phyloP scores from a whole-genome alignment of 1,139 yeast species.

The Sugiyamaella sp. region DNA sequence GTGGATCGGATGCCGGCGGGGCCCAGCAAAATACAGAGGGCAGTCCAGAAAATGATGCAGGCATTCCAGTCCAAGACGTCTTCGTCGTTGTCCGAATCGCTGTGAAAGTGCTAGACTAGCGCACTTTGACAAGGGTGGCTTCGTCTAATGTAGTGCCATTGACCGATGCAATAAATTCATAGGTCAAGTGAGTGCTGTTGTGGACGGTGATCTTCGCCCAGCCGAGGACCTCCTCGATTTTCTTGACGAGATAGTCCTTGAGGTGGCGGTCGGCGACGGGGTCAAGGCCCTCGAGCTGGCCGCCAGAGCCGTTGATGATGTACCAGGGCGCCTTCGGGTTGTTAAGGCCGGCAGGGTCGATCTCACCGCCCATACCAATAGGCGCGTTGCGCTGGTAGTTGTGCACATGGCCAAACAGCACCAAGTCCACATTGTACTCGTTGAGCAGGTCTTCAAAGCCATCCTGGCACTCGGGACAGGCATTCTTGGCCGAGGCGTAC shows the following conservation, averaged over 20 bases:
- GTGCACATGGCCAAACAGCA: slow-evolving; percentile 39
- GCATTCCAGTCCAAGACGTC: background rate
- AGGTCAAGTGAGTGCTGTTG: slow-evolving; percentile 51
- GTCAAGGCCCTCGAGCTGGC: slow-evolving; percentile 40
- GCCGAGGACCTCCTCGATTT: slow-evolving; percentile 34
- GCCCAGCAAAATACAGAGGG: too few species aligned
- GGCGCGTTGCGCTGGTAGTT: slow-evolving; percentile 38
- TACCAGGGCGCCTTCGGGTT: slow-evolving; percentile 40
- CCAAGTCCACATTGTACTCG: slow-evolving; percentile 37
- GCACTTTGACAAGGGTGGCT: slow-evolving; percentile 34
- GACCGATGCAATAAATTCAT: slow-evolving; percentile 41
- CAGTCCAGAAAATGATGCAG: too few species aligned
- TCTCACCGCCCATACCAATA: slow-evolving; percentile 28
- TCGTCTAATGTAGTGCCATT: slow-evolving; percentile 48
- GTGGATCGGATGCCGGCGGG: too few species aligned
- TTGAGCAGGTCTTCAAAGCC: slow-evolving; percentile 38
- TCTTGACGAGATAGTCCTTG: slow-evolving; percentile 26
- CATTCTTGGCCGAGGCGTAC: slow-evolving; percentile 34
- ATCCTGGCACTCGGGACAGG: slow-evolving; percentile 35
- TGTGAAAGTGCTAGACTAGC: slow-evolving; percentile 3
- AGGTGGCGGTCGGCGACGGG: slow-evolving; percentile 24
- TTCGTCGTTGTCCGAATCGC: background rate
- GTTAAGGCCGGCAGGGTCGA: slow-evolving; percentile 38
- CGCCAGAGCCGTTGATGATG: slow-evolving; percentile 39
- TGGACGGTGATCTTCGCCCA: slow-evolving; percentile 53